Percentiles rank a stretch among this genome's conserved stretches.
Conservation (phyloP, 1,284 basidiomycete genomes). For the Fomitiporia mediterranea region DNA sequence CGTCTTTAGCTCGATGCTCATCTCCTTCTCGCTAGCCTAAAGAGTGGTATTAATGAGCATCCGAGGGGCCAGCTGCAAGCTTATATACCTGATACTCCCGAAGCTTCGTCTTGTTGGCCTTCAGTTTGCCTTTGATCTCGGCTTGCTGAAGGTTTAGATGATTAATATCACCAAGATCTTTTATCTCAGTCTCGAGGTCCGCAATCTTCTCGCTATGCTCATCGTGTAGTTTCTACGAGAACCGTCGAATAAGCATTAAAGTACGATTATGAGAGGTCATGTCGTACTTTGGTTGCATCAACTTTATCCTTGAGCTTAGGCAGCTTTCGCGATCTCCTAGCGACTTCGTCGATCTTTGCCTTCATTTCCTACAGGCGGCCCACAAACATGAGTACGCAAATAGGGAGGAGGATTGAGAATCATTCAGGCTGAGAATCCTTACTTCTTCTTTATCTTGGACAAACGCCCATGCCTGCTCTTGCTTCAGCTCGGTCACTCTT, state of each 20-base stretch:
- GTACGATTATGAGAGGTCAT: neutral
- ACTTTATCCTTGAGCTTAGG: conserved; percentile 48
- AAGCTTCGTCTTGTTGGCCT: conserved; percentile 43
- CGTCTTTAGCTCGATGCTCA: conserved; percentile 39
- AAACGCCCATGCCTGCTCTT: conserved; percentile 87
- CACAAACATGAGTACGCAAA: too few relatives aligned
- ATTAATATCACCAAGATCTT: conserved; percentile 47
- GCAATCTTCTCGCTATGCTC: conserved; percentile 44
- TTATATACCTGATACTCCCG: conserved; percentile 41
- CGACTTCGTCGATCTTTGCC: conserved; percentile 46
- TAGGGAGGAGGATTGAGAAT: too few relatives aligned
- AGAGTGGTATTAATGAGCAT: conserved; percentile 16
- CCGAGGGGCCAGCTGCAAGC: conserved; percentile 13
- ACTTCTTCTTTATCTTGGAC: conserved; percentile 71
- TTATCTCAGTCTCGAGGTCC: conserved; percentile 42
- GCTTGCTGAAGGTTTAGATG: conserved; percentile 44
- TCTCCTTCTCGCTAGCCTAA: conserved; percentile 44
- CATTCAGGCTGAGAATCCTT: conserved; percentile 20
- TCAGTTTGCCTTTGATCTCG: conserved; percentile 42
- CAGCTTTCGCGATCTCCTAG: conserved; percentile 41
- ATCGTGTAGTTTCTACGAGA: conserved; percentile 32
- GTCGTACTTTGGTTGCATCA: conserved; percentile 43
- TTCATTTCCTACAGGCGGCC: conserved; percentile 52
- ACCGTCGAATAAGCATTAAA: too few relatives aligned
- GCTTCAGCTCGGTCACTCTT: conserved; percentile 67